These are phyloP conservation scores for Coix lacrymajobi DNA, from an alignment of 176 grass and related monocot species.

Conservation along the genomic window DNA sequence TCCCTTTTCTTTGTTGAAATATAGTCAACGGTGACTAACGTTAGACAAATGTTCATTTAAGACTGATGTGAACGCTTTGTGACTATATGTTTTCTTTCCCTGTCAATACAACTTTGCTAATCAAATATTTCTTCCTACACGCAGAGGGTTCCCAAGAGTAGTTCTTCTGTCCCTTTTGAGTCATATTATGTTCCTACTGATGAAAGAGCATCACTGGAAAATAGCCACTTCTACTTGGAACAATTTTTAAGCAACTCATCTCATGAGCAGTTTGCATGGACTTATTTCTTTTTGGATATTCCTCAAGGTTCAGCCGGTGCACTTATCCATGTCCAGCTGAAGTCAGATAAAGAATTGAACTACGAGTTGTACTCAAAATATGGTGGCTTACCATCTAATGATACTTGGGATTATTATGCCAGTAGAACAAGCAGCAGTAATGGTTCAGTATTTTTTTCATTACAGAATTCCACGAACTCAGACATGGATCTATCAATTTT, in stretches of 20 bases:
- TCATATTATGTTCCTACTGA: slow-evolving; percentile 80
- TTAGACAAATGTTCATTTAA: slow-evolving; percentile 2
- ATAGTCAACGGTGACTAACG: neutral
- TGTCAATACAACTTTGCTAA: slow-evolving; percentile 21
- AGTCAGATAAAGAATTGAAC: slow-evolving; percentile 64
- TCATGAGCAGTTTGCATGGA: slow-evolving; percentile 58
- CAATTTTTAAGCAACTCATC: slow-evolving; percentile 79
- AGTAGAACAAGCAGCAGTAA: slow-evolving; percentile 58
- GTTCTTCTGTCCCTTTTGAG: slow-evolving; percentile 60
- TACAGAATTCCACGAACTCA: slow-evolving; percentile 54
- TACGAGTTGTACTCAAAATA: slow-evolving; percentile 81
- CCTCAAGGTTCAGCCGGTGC: slow-evolving; percentile 83
- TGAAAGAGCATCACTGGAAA: slow-evolving; percentile 35
- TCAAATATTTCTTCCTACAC: slow-evolving; percentile 21
- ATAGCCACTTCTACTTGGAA: slow-evolving; percentile 55
- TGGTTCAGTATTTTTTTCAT: slow-evolving; percentile 51
- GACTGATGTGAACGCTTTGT: slow-evolving; percentile 8
- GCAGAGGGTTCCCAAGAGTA: slow-evolving; percentile 83
- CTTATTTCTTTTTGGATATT: slow-evolving; percentile 83
- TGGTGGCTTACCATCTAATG: slow-evolving; percentile 70
- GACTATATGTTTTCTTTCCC: slow-evolving; percentile 8
- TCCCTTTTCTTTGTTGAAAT: neutral
- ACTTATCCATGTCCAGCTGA: slow-evolving; percentile 62
- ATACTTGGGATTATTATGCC: slow-evolving; percentile 81
- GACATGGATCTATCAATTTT: slow-evolving; percentile 86